Percentiles rank a stretch among this genome's conserved stretches.
These are phyloP conservation scores for Nigrograna mackinnonii DNA, from an alignment of 2,329 filamentous ascomycete species.

Conservation along the genomic window DNA sequence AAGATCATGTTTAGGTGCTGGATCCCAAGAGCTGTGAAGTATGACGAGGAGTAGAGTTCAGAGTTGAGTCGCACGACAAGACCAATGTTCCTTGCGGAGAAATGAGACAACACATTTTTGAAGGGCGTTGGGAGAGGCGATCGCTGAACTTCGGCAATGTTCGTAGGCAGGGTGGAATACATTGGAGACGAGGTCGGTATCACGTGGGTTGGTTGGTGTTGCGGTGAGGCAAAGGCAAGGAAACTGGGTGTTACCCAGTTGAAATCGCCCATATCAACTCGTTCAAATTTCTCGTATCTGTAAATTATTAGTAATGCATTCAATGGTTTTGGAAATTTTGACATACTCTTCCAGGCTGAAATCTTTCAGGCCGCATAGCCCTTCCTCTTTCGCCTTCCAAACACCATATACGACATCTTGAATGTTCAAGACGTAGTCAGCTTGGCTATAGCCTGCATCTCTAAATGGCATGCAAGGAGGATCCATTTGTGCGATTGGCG, in stretches of 20 bases:
- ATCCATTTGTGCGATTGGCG: slow-evolving; percentile 94
- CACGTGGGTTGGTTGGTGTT: slow-evolving; percentile 75
- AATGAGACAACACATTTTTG: slow-evolving; percentile 94
- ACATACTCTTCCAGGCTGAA: slow-evolving; percentile 88
- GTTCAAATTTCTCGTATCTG: slow-evolving; percentile 88
- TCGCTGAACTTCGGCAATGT: slow-evolving; percentile 70
- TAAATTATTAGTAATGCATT: slow-evolving; percentile 18
- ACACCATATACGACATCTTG: slow-evolving; percentile 98
- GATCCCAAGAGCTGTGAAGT: slow-evolving; percentile 93
- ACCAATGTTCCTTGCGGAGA: slow-evolving; percentile 84
- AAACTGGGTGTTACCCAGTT: slow-evolving; percentile 98
- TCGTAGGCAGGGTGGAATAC: slow-evolving; percentile 75
- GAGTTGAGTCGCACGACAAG: slow-evolving; percentile 95
- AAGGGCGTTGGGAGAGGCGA: slow-evolving; percentile 80
- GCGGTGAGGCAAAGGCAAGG: slow-evolving; percentile 93
- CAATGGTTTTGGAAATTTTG: not conserved
- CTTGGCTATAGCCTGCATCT: slow-evolving; percentile 97
- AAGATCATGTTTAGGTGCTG: slow-evolving; percentile 99
- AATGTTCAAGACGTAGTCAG: slow-evolving; percentile 92
- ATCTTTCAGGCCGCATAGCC: slow-evolving; percentile 85
- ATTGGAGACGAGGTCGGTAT: slow-evolving; percentile 73
- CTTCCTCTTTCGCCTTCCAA: slow-evolving; percentile 98
- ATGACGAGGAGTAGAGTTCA: slow-evolving; percentile 93
- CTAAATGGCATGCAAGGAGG: slow-evolving; percentile 98
- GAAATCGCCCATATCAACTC: slow-evolving; percentile 98